These are phyloP conservation scores for Tinospora cordifolia DNA, from an alignment of 164 flowering plant genomes.

Conservation along the genomic window DNA sequence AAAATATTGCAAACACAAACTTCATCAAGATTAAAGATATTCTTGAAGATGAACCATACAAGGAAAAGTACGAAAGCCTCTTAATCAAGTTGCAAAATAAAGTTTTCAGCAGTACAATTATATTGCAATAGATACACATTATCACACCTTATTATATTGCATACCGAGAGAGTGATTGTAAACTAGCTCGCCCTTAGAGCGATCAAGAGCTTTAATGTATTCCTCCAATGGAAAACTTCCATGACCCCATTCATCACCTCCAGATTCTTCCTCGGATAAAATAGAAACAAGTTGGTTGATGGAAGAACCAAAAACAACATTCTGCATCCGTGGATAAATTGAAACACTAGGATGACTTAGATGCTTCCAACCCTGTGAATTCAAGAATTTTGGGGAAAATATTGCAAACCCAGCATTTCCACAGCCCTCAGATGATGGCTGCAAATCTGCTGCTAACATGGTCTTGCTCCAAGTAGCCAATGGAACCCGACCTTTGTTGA, in stretches of 20 bases:
- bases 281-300: conserved; percentile 50
- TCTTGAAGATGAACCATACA: too few species aligned
- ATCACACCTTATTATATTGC: conserved; percentile 79
- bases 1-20: too few species aligned
- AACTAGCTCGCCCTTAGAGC: conserved; percentile 74
- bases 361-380: conserved; percentile 46
- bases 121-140: conserved; percentile 12
- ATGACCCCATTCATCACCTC: conserved; percentile 75
- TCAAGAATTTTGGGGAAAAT: conserved; percentile 57
- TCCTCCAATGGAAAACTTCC: conserved; percentile 89
- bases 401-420: conserved; percentile 65
- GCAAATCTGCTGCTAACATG: conserved; percentile 39
- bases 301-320: conserved; percentile 20
- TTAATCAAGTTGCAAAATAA: too few species aligned
- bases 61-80: too few species aligned
- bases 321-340: conserved; percentile 21
- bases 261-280: conserved; percentile 53
- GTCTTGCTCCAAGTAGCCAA: conserved; percentile 56
- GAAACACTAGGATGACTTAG: conserved; percentile 31
- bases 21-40: too few species aligned
- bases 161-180: conserved; percentile 86
- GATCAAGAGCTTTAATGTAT: conserved; percentile 78
- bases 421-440: conserved; percentile 34
- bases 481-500: conserved; percentile 69
- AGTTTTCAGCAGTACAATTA: neutral